Base-by-base conservation (phyloP, 331 rosid species). In the Arachis monticola region DNA sequence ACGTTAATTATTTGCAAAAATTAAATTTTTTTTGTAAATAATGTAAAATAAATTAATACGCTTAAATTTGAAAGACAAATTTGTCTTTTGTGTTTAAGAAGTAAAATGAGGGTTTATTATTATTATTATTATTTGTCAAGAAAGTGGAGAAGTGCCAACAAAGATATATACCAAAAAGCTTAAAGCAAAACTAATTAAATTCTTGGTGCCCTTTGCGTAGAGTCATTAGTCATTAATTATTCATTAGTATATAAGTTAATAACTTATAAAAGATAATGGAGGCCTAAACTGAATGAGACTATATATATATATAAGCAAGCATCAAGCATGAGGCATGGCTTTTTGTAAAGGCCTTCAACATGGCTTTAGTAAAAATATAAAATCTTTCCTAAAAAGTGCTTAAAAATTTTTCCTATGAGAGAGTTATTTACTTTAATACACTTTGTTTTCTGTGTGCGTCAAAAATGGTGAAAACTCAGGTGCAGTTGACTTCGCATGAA, bases 81-180 rank as follows among this genome's bases (percentile, higher is more conserved):
- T 12, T 46, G 3, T 47, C 27, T 22, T 22, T 22, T 22, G 27
- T 22, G 27, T 22, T 22, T 22, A 22, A 22, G 27, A 22, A 22
- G 27, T 22, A 22, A 22, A 22, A 22, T 22, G 27, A 22, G 27
- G 27, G 27, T 22, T 22, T 22, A 22, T 22, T 22, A 22, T 22
- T 72, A 35, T 35, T 35, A 35, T 35, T 35, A 35, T 35, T 53
- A 57, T 41, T 62, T 67, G 32, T 51, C 48, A 61, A 52, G 47
- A 60, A 78, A 70, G 62, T 72, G 76, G 31, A 77, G 81, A 75
- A 80, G 76, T 74, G 76, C 27, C 79, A 80, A 11, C 79, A 81
- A 74, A 79, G 69, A 73, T 53, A 67, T 52, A 64, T 35, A 48
- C 67, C 73, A 58, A 10, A 63, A 44, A 61, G 64, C 53, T 53